phyloP scores from a whole-genome alignment of 169 alveolate genomes.

The Eimeria nieschulzi region DNA sequence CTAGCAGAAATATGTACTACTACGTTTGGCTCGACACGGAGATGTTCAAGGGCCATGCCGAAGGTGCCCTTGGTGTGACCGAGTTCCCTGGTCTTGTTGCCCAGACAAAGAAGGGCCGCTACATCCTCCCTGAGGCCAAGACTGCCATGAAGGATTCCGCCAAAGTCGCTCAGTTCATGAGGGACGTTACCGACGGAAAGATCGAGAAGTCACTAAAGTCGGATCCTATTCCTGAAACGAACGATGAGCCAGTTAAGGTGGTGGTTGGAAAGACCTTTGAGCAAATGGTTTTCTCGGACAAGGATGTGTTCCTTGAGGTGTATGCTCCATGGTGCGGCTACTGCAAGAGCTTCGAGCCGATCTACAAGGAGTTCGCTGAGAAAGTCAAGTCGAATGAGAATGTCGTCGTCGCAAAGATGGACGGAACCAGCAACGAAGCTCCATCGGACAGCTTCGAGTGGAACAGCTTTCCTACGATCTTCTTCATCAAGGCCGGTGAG shows the following conservation, averaged over 20 bases:
- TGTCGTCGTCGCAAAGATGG: conserved; percentile 92
- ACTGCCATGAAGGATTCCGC: conserved; percentile 69
- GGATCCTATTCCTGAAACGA: conserved; percentile 90
- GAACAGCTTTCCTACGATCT: conserved; percentile 80
- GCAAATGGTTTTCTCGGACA: conserved; percentile 83
- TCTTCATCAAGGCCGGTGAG: conserved; percentile 78
- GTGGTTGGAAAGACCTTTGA: conserved; percentile 76
- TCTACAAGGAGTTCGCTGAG: conserved; percentile 81
- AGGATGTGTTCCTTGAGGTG: conserved; percentile 93
- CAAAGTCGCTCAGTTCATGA: conserved; percentile 83
- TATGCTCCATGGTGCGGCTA: conserved; percentile 98
- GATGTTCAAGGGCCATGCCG: conserved; percentile 79
- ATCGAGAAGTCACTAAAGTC: conserved; percentile 88
- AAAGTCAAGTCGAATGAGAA: conserved; percentile 83
- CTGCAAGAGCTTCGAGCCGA: conserved; percentile 94
- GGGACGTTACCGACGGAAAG: conserved; percentile 86
- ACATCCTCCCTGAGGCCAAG: conserved; percentile 67
- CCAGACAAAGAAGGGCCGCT: conserved; percentile 71
- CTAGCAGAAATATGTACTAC: conserved; percentile 71
- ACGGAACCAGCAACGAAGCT: conserved; percentile 91
- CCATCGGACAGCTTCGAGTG: conserved; percentile 78
- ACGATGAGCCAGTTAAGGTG: conserved; percentile 87
- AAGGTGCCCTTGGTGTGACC: conserved; percentile 76
- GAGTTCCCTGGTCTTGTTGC: conserved; percentile 81
- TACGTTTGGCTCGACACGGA: conserved; percentile 83